These are phyloP conservation scores for Grigorovia humatica DNA, from an alignment of 805 yeast genomes.

Conservation along the genomic window DNA sequence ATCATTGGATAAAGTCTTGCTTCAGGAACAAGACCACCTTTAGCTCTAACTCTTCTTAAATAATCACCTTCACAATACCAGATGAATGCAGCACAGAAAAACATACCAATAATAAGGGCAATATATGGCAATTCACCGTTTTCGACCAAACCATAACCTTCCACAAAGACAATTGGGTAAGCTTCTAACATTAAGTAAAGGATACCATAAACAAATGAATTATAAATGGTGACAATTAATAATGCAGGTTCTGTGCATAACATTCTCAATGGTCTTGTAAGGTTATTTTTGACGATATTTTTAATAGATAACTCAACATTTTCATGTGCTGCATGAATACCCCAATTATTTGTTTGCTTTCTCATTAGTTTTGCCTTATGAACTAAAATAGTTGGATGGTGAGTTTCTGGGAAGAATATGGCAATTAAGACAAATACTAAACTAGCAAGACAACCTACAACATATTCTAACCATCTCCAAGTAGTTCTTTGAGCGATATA, in stretches of 20 bases:
- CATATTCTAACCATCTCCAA: slow-evolving; percentile 47
- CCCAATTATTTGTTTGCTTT: slow-evolving; percentile 69
- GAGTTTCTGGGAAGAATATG: slow-evolving; percentile 41
- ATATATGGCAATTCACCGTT: slow-evolving; percentile 66
- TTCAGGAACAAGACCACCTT: slow-evolving; percentile 63
- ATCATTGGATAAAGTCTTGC: slow-evolving; percentile 71
- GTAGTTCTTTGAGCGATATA: slow-evolving; percentile 31
- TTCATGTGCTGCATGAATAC: slow-evolving; percentile 70
- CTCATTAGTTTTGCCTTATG: slow-evolving; percentile 49
- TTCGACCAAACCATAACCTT: slow-evolving; percentile 45
- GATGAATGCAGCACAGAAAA: slow-evolving; percentile 39
- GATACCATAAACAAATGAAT: slow-evolving; percentile 73
- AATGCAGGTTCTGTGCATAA: slow-evolving; percentile 61
- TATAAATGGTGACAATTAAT: slow-evolving; percentile 56
- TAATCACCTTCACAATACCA: slow-evolving; percentile 45
- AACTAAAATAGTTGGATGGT: slow-evolving; percentile 33
- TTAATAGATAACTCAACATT: slow-evolving; percentile 43
- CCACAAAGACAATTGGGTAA: slow-evolving; percentile 58
- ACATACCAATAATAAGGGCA: slow-evolving; percentile 60
- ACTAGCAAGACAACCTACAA: slow-evolving; percentile 41
- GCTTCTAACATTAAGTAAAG: slow-evolving; percentile 66
- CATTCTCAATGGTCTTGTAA: slow-evolving; percentile 62
- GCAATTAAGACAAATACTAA: slow-evolving; percentile 27
- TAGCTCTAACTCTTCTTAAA: slow-evolving; percentile 35
- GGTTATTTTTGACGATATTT: slow-evolving; percentile 52